phyloP scores from a whole-genome alignment of 768 basidiomycete species.

The Xerocomellus chrysenteron region DNA sequence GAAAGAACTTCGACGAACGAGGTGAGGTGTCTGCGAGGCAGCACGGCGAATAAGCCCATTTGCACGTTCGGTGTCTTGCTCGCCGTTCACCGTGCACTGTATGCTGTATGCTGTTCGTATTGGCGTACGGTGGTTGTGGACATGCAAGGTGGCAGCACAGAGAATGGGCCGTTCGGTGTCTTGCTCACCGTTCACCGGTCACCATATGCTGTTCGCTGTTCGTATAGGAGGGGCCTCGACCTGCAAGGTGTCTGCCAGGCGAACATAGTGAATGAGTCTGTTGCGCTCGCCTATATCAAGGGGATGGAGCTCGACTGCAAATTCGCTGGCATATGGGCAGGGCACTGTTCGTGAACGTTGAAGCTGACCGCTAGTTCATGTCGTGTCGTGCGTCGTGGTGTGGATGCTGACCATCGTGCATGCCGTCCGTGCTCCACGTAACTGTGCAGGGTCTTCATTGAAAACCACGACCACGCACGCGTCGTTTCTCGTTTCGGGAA shows the following conservation, averaged over 20 bases:
- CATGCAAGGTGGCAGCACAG: slow-evolving; percentile 6
- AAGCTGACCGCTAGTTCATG: slow-evolving; percentile 7
- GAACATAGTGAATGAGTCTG: slow-evolving; percentile 9
- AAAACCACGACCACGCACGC: slow-evolving; percentile 70
- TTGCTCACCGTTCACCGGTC: slow-evolving; percentile 12
- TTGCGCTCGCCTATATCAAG: slow-evolving; percentile 3
- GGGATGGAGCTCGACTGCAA: background rate
- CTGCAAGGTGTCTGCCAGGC: slow-evolving; percentile 22
- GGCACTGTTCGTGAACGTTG: background rate
- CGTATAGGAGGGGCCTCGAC: background rate
- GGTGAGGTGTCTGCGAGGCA: slow-evolving; percentile 21
- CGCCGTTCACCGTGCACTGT: slow-evolving; percentile 7
- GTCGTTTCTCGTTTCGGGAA: slow-evolving; percentile 66
- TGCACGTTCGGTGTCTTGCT: slow-evolving; percentile 13
- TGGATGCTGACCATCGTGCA: slow-evolving; percentile 17
- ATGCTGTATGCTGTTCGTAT: background rate
- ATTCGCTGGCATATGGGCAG: background rate
- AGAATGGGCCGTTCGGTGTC: slow-evolving; percentile 10
- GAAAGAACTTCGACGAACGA: slow-evolving; percentile 9
- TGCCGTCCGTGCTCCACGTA: slow-evolving; percentile 7
- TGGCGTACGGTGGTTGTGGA: background rate
- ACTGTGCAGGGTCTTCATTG: slow-evolving; percentile 51
- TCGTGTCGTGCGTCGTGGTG: slow-evolving; percentile 1
- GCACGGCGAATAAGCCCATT: slow-evolving; percentile 1
- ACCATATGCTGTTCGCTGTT: background rate